Conservation (phyloP, 805 yeast species). For the Maudiozyma barnettii region DNA sequence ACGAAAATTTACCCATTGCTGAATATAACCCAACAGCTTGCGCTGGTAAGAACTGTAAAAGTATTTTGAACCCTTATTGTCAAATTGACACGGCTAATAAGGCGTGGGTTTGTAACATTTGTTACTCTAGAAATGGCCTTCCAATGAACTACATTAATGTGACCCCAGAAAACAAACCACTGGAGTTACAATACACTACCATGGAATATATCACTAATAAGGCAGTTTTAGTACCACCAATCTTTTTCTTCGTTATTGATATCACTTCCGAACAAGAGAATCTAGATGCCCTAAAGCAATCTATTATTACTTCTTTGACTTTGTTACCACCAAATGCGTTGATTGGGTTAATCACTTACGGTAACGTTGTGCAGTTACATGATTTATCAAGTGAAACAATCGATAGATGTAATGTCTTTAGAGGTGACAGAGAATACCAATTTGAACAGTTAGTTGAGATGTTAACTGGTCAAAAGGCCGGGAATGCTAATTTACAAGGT, state of each 20-base stretch:
- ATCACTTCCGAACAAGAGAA: slow-evolving; percentile 85
- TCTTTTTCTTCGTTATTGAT: slow-evolving; percentile 78
- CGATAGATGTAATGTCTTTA: slow-evolving; percentile 69
- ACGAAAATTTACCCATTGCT: slow-evolving; percentile 67
- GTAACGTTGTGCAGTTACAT: slow-evolving; percentile 85
- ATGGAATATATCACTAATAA: slow-evolving; percentile 78
- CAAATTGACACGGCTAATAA: slow-evolving; percentile 66
- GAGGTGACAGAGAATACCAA: slow-evolving; percentile 79
- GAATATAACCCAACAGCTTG: slow-evolving; percentile 81
- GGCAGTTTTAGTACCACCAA: slow-evolving; percentile 77
- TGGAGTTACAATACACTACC: slow-evolving; percentile 68
- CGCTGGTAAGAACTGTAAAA: slow-evolving; percentile 66
- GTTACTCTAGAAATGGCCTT: slow-evolving; percentile 66
- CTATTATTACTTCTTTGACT: slow-evolving; percentile 63
- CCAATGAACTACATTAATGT: slow-evolving; percentile 76
- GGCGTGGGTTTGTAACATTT: slow-evolving; percentile 79
- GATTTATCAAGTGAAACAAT: slow-evolving; percentile 64
- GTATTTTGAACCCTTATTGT: slow-evolving; percentile 81
- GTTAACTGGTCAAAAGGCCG: slow-evolving; percentile 47
- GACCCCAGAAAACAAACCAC: slow-evolving; percentile 67
- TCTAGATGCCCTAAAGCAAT: slow-evolving; percentile 71
- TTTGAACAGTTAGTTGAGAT: slow-evolving; percentile 48
- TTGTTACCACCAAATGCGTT: slow-evolving; percentile 84
- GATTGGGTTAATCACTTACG: slow-evolving; percentile 75
- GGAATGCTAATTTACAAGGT: slow-evolving; percentile 20